Evolutionary conservation across 768 basidiomycete species (phyloP).

Genomic region (Suillus subalutaceus): DNA sequence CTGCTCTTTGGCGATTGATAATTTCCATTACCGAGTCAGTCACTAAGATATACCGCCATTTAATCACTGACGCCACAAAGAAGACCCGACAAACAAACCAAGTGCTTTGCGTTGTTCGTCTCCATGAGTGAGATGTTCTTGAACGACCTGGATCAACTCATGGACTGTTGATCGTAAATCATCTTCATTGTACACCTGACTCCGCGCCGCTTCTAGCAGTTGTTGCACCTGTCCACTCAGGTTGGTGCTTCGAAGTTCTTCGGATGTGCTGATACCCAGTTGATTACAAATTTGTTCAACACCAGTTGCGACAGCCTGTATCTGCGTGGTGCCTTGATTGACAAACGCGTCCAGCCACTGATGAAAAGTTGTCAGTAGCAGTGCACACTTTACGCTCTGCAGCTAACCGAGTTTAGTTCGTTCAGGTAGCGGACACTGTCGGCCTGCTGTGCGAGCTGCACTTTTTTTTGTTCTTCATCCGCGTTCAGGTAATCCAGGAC

Average conservation of each 20-base stretch:
- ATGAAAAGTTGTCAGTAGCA: slow-evolving; percentile 1
- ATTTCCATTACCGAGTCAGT: slow-evolving; percentile 60
- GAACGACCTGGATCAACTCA: slow-evolving; percentile 41
- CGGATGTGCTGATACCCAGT: slow-evolving; percentile 43
- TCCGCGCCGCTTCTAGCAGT: slow-evolving; percentile 37
- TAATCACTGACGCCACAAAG: neutral
- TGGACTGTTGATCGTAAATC: slow-evolving; percentile 38
- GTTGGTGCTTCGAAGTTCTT: slow-evolving; percentile 16
- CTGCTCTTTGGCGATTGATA: slow-evolving; percentile 68
- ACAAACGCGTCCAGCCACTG: slow-evolving; percentile 88
- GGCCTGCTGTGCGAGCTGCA: slow-evolving; percentile 64
- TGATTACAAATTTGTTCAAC: slow-evolving; percentile 62
- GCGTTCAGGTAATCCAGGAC: slow-evolving; percentile 51
- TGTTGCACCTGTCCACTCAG: slow-evolving; percentile 31
- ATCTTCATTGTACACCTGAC: slow-evolving; percentile 32
- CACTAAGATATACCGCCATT: slow-evolving; percentile 39
- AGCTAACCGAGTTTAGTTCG: slow-evolving; percentile 68
- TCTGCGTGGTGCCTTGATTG: slow-evolving; percentile 72
- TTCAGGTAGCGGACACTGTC: slow-evolving; percentile 80
- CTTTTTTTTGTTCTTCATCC: slow-evolving; percentile 48
- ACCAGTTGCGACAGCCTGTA: slow-evolving; percentile 60
- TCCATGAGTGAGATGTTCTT: slow-evolving; percentile 42
- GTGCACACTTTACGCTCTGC: neutral
- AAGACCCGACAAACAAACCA: slow-evolving; percentile 30
- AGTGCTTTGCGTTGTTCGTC: slow-evolving; percentile 45